phyloP scores from a whole-genome alignment of 352 stramenopile species.

The Phytophthora hybrid region DNA sequence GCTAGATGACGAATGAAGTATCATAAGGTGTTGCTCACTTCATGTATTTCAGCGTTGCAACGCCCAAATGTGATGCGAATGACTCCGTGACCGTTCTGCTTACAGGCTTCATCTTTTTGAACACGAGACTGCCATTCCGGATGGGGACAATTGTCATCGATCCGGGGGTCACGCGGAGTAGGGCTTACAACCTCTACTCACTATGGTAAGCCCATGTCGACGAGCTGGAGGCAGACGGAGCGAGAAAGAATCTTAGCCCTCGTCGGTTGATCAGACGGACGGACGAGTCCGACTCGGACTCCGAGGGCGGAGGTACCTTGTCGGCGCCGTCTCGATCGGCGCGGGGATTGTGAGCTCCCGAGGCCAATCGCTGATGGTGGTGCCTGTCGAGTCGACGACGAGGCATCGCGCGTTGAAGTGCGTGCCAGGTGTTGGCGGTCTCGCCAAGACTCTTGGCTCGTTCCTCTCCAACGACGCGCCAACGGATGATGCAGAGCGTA shows the following conservation, averaged over 20 bases:
- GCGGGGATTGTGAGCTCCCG: slow-evolving; percentile 22
- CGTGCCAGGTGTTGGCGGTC: slow-evolving; percentile 21
- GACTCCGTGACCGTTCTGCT: too few relatives aligned
- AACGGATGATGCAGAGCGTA: slow-evolving; percentile 11
- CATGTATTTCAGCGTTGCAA: too few relatives aligned
- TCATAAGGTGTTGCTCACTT: too few relatives aligned
- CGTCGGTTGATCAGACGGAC: background rate
- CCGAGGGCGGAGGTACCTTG: slow-evolving; percentile 16
- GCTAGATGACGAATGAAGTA: too few relatives aligned
- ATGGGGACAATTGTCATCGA: too few relatives aligned
- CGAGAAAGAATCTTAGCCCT: background rate
- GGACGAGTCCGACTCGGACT: background rate
- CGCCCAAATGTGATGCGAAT: too few relatives aligned
- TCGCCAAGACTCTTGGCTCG: background rate
- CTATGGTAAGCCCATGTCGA: background rate
- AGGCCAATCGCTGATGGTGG: slow-evolving; percentile 19
- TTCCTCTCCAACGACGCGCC: background rate
- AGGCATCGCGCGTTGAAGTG: slow-evolving; percentile 30
- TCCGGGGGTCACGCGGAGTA: too few relatives aligned
- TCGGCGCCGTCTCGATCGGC: slow-evolving; percentile 9
- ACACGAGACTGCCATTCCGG: too few relatives aligned
- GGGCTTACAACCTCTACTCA: too few relatives aligned
- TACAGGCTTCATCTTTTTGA: too few relatives aligned
- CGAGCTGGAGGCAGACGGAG: slow-evolving; percentile 1
- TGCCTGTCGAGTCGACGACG: slow-evolving; percentile 32